These are phyloP conservation scores for Coniella vitis DNA, from an alignment of 2,329 filamentous ascomycete species.

Conservation along the genomic window DNA sequence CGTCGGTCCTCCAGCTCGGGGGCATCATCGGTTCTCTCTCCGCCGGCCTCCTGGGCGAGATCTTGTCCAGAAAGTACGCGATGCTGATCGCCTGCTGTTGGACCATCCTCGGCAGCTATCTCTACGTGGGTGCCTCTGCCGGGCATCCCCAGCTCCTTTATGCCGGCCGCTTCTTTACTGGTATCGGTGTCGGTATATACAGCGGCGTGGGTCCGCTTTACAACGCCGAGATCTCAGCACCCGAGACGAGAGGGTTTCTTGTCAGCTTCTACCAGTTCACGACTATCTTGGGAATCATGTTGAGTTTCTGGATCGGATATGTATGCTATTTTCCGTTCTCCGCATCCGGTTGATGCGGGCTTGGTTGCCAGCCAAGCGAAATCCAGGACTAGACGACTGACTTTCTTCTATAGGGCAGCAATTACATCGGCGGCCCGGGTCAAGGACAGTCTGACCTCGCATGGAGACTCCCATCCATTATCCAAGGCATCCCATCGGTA, in stretches of 20 bases:
- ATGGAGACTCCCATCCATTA: constrained; percentile 38
- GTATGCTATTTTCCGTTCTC: constrained; percentile 13
- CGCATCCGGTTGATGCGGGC: neutral
- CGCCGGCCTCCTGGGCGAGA: constrained; percentile 40
- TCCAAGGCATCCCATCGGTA: constrained; percentile 35
- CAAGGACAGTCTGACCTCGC: constrained; percentile 34
- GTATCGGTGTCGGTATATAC: constrained; percentile 41
- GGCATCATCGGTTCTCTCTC: constrained; percentile 42
- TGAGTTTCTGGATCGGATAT: constrained; percentile 41
- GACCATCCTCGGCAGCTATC: constrained; percentile 38
- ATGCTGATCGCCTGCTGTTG: constrained; percentile 43
- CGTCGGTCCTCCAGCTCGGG: constrained; percentile 43
- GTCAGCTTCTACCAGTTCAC: constrained; percentile 60
- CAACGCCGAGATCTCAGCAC: constrained; percentile 48
- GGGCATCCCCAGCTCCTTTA: constrained; percentile 36
- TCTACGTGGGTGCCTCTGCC: constrained; percentile 36
- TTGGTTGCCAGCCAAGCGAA: neutral
- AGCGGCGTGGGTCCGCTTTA: constrained; percentile 40
- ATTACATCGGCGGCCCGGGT: constrained; percentile 41
- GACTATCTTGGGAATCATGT: constrained; percentile 50
- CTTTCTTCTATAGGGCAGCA: constrained; percentile 22
- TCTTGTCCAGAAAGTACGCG: constrained; percentile 44
- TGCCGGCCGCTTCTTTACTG: constrained; percentile 42
- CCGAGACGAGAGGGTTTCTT: constrained; percentile 60
- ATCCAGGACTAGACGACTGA: neutral